Base-by-base conservation (phyloP, 2,329 filamentous ascomycete genomes). In the Teratosphaeria destructans region DNA sequence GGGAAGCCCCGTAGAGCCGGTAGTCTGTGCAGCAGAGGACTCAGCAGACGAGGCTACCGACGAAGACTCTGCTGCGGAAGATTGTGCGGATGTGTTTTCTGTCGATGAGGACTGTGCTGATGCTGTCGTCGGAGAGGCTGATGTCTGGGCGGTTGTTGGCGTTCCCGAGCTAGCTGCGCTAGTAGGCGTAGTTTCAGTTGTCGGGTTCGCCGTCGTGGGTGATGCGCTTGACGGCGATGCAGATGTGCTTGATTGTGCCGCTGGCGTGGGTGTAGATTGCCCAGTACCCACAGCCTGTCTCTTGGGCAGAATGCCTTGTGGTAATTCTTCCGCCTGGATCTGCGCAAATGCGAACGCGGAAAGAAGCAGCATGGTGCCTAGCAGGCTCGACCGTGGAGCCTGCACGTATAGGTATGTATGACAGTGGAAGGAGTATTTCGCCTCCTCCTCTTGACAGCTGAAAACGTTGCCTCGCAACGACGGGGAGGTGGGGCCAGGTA, bases 281-380 rank as follows among this genome's bases (percentile, higher is more conserved):
- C 69, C 71, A 14, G 70, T 72, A 14, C 67, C 71, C 10, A 67
- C 66, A 6, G 67, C 66, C 63, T 71, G 69, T 66, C 70, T 63
- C 64, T 68, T 69, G 23, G 69, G 70, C 59, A 72, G 64, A 56
- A 72, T 67, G 62, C 71, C 71, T 54, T 64, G 64, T 12, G 70
- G 67, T 56, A 72, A 64, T 54, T 64, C 61, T 23, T 71, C 65
- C 23, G 68, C 68, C 19, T 61, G 58, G 56, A 72, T 68, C 39
- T 67, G 64, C 29, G 70, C 63, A 60, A 72, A 70, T 58, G 65
- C 64, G 56, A 70, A 64, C 55, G 63, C 61, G 55, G 70, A 65
- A 58, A 70, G 55, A 19, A 63, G 62, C 57, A 71, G 61, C 63
- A 73, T 68, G 57, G 63, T 62, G 61, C 61, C 43, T 8, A 19